Evolutionary conservation across 352 stramenopile genomes (phyloP).

Genomic region (Aphanomyces stellatus): DNA sequence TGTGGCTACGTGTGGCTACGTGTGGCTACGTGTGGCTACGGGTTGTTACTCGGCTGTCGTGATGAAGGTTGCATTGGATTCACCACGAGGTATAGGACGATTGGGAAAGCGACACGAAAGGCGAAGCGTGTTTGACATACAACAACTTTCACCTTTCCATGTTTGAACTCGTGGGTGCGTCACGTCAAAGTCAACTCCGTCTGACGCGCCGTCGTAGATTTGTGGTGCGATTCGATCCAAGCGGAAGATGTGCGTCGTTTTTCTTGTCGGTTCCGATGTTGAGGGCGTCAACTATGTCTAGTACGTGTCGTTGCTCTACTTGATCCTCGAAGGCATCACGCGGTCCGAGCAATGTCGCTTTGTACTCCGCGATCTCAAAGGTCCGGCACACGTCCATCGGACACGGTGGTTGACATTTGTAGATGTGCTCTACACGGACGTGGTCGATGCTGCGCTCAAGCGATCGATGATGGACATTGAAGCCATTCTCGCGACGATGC

Average conservation of each 20-base stretch:
- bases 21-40: too few species aligned
- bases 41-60: neutral
- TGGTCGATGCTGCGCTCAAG: neutral
- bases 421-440: slow-evolving; percentile 12
- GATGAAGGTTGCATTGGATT: neutral
- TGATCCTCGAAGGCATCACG: slow-evolving; percentile 16
- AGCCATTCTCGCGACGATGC: neutral
- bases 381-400: neutral
- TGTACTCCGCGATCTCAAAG: neutral
- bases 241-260: neutral
- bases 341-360: neutral
- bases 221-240: slow-evolving; percentile 17
- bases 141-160: slow-evolving; percentile 8
- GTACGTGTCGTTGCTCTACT: slow-evolving; percentile 18
- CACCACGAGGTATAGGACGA: too few species aligned
- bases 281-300: neutral
- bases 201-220: neutral
- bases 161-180: slow-evolving; percentile 17
- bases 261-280: neutral
- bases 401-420: neutral
- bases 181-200: neutral
- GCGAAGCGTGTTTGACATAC: neutral
- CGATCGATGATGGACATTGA: slow-evolving; percentile 11
- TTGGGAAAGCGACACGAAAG: slow-evolving; percentile 10
- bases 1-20: too few species aligned